These are phyloP conservation scores for Emergomyces orientalis DNA, from an alignment of 2,329 filamentous ascomycete genomes.

Conservation along the genomic window DNA sequence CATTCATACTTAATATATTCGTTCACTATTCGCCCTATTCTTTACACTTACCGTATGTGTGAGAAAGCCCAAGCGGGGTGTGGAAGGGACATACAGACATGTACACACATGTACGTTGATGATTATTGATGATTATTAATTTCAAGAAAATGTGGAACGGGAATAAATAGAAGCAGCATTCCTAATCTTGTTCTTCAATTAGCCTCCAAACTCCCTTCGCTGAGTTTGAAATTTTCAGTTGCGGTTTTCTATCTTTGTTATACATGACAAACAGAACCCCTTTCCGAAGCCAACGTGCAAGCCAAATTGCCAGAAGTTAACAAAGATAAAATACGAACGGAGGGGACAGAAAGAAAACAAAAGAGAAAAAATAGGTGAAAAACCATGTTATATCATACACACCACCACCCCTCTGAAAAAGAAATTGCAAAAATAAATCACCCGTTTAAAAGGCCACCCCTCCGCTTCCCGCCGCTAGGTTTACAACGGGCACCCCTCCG, in stretches of 20 bases:
- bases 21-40: background rate
- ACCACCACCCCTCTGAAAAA: background rate
- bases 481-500: background rate
- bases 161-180: too few species aligned
- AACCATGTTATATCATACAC: background rate
- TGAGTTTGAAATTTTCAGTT: background rate
- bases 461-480: background rate
- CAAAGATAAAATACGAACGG: background rate
- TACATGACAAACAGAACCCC: background rate
- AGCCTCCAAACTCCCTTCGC: too few species aligned
- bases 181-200: background rate
- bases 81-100: too few species aligned
- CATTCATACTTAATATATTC: too few species aligned
- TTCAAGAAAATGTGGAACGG: too few species aligned
- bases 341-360: background rate
- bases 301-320: background rate
- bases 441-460: background rate
- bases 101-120: too few species aligned
- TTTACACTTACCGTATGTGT: background rate
- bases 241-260: background rate
- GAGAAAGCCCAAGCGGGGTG: too few species aligned
- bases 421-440: background rate
- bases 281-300: too few species aligned
- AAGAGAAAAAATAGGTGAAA: background rate
- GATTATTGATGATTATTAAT: too few species aligned